phyloP scores from a whole-genome alignment of 805 yeast species.

The Tetrapisispora phaffii region DNA sequence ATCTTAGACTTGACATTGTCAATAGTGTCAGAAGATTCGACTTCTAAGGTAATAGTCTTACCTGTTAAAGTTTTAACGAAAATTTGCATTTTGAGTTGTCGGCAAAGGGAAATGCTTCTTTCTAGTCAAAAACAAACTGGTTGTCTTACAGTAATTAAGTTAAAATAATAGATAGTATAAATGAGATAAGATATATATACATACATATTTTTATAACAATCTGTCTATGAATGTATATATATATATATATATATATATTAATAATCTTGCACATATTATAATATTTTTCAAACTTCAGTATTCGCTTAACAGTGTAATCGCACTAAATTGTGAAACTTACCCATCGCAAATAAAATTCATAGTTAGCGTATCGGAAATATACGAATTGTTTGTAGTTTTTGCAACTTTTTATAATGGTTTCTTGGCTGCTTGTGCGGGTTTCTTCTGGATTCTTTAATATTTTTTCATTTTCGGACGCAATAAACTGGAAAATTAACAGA shows the following conservation, averaged over 20 bases:
- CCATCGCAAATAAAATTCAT: no score
- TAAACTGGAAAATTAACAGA: no score
- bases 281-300: no score
- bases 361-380: no score
- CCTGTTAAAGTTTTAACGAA: conserved; percentile 99
- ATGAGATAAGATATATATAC: background rate
- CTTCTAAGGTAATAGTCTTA: conserved; percentile 97
- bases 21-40: conserved; percentile 94
- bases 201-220: background rate
- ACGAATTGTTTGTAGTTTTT: no score
- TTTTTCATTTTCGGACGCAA: no score
- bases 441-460: no score
- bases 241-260: background rate
- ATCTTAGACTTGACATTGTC: conserved; percentile 95
- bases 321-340: no score
- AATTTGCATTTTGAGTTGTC: conserved; percentile 73
- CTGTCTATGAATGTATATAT: background rate
- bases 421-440: no score
- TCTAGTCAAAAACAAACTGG: conserved; percentile 23
- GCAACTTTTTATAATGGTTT: no score
- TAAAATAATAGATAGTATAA: background rate
- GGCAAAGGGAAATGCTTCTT: conserved; percentile 35
- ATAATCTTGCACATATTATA: no score
- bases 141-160: background rate
- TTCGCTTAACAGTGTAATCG: no score